Base-by-base conservation (phyloP, 495 filamentous ascomycete genomes). In the Penicillium fimorum region DNA sequence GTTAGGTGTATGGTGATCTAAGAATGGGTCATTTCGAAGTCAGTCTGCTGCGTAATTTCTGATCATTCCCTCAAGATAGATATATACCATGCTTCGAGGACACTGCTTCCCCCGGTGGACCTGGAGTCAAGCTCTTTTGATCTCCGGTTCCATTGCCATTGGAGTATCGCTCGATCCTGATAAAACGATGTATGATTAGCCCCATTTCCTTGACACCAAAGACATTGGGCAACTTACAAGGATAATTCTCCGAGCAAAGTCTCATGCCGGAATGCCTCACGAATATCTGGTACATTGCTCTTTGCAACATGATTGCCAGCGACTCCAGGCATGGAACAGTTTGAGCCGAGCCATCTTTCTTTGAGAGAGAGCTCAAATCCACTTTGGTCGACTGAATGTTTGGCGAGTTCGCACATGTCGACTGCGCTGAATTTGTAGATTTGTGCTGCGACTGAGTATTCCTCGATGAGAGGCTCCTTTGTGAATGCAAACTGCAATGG, bases 401-500 rank as follows among this genome's bases (percentile, higher is more conserved):
- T 95, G 4, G 94, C 94, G 33, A 98, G 77, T 74, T 98, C 94
- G 66, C 95, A 97, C 94, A 98, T 98, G 69, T 98, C 94, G 6
- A 97, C 93, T 17, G 92, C 90, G 69, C 86, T 95, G 24, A 98
- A 83, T 73, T 97, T 97, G 75, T 97, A 98, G 46, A 98, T 98
- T 72, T 98, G 94, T 11, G 94, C 94, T 20, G 94, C 94, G 18
- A 98, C 94, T 2, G 92, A 90, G 61, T 98, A 98, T 67, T 98
- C 94, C 70, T 98, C 94, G 62, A 98, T 98, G 44, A 98, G 74
- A 24, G 94, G 94, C 68, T 98, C 94, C 70, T 97, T 97, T 27
- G 94, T 98, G 70, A 96, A 98, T 8, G 94, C 94, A 68, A 98
- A 97, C 69, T 98, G 94, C 9, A 98, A 81, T 10, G 94, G 94